phyloP scores from a whole-genome alignment of 2,329 filamentous ascomycete species.

The Coniochaeta sp. region DNA sequence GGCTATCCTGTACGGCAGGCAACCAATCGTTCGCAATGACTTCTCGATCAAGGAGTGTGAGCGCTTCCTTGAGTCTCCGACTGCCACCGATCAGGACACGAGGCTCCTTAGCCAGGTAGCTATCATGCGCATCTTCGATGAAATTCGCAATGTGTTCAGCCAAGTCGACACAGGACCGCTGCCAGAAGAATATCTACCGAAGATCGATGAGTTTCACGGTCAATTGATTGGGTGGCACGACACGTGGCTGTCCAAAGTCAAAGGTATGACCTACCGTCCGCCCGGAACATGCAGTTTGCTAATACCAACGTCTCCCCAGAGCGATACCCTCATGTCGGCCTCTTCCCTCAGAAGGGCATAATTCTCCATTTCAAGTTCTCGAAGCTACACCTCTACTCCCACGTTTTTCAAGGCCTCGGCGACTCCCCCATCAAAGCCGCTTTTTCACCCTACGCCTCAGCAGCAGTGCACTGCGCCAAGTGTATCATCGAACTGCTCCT shows the following conservation, averaged over 20 bases:
- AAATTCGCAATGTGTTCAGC: constrained; percentile 47
- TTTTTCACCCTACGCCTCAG: constrained; percentile 9
- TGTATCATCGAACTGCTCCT: constrained; percentile 30
- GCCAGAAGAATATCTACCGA: constrained; percentile 41
- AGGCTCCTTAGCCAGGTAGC: constrained; percentile 52
- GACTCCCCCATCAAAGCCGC: constrained; percentile 5
- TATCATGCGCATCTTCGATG: constrained; percentile 49
- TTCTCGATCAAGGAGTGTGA: constrained; percentile 50
- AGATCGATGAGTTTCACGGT: constrained; percentile 26
- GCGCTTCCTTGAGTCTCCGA: constrained; percentile 42
- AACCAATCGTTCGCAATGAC: constrained; percentile 52
- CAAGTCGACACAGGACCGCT: constrained; percentile 42
- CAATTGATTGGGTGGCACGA: constrained; percentile 30
- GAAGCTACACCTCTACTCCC: constrained; percentile 22
- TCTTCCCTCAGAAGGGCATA: constrained; percentile 21
- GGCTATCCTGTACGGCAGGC: constrained; percentile 53
- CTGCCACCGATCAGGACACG: constrained; percentile 46
- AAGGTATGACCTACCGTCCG: constrained; percentile 18
- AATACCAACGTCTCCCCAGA: constrained; percentile 21
- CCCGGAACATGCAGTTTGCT: constrained; percentile 14
- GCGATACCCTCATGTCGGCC: constrained; percentile 23
- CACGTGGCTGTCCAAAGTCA: constrained; percentile 23
- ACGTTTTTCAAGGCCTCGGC: constrained; percentile 20
- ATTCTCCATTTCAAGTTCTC: constrained; percentile 23
- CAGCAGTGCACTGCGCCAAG: constrained; percentile 20